Evolutionary conservation across 2,329 filamentous ascomycete genomes (phyloP), one percentile per base, ranked within the genome.

Genomic region (Gaeumannomyces tritici): DNA sequence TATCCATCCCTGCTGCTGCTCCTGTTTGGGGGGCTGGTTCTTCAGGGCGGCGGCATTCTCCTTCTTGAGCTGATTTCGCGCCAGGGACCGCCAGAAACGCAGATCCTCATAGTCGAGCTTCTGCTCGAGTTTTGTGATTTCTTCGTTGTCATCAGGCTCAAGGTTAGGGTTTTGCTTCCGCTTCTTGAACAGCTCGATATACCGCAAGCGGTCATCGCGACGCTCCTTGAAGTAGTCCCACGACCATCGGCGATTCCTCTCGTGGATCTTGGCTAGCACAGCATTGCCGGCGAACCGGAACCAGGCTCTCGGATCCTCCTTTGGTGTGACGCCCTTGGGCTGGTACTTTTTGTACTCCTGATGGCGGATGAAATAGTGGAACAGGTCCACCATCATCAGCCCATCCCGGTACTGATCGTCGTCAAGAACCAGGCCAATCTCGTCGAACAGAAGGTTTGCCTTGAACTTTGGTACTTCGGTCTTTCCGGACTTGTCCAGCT

Each of bases 351-450:
- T 96, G 78, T 98, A 97, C 73, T 99, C 93, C 73, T 98, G 95
- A 67, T 99, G 95, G 35, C 93, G 88, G 68, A 97, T 90, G 74
- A 98, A 99, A 76, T 96, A 98, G 74, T 99, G 95, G 79, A 99
- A 99, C 3, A 98, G 80, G 72, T 99, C 95, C 2, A 98, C 90
- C 79, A 99, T 90, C 95, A 99, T 99, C 63, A 99, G 78, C 6
- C 89, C 91, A 76, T 99, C 95, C 33, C 96, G 89, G 72, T 99
- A 99, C 73, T 99, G 95, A 67, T 97, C 86, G 67, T 99, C 93
- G 68, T 99, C 96, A 35, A 99, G 83, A n/a, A 98, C 90, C 66
- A 99, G 88, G 60, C 96, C 95, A 63, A 99, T 93, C 71, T 99
- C 96, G 71, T 99, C 93, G 69, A 99, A 99, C 1, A 98, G 78